Evolutionary conservation across 2,329 filamentous ascomycete species (phyloP).

Genomic region (Trichothecium sympodiale): DNA sequence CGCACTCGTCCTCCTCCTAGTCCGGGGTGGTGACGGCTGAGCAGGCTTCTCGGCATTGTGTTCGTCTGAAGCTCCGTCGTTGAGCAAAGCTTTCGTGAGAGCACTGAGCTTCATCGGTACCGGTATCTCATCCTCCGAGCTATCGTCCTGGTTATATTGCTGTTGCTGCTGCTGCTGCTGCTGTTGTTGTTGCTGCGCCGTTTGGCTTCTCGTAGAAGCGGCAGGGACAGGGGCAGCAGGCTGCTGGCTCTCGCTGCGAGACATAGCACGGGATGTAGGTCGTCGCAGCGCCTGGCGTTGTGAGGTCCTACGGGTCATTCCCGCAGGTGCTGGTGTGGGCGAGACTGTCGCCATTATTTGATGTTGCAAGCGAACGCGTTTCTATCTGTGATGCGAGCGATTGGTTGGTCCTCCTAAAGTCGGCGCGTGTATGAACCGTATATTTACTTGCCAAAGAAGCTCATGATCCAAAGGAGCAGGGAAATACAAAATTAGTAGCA

Average conservation of each 20-base stretch:
- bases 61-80: conserved; percentile 44
- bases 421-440: too few species aligned
- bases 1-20: conserved; percentile 37
- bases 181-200: conserved; percentile 19
- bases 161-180: conserved; percentile 30
- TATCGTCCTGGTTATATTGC: conserved; percentile 52
- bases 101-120: conserved; percentile 91
- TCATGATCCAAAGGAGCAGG: conserved; percentile 20
- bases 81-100: conserved; percentile 75
- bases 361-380: conserved; percentile 8
- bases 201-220: conserved; percentile 10
- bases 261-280: conserved; percentile 31
- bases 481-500: not conserved
- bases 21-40: conserved; percentile 32
- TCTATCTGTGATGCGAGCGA: too few species aligned
- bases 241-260: conserved; percentile 32
- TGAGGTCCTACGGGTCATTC: conserved; percentile 40
- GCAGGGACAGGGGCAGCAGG: conserved; percentile 18
- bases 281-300: conserved; percentile 44
- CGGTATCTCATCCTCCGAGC: conserved; percentile 88
- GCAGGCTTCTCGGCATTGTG: conserved; percentile 28
- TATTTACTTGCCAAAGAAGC: conserved; percentile 27
- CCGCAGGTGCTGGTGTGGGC: conserved; percentile 42
- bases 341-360: conserved; percentile 39
- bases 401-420: too few species aligned